Base-by-base conservation (phyloP, 2,329 filamentous ascomycete genomes). In the Aureobasidium sp. region DNA sequence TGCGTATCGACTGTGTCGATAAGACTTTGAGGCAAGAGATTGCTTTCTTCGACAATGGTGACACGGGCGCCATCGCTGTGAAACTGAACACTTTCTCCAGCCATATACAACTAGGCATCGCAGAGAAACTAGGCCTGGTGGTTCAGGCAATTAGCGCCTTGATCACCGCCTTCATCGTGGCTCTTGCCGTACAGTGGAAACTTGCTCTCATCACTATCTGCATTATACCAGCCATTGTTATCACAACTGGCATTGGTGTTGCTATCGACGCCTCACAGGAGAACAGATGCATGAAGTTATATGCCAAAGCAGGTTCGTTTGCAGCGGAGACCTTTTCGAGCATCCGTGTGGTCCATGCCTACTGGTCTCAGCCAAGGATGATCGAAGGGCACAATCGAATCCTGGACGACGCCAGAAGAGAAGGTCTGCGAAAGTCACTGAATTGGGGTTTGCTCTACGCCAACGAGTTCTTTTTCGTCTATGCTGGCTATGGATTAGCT, bases 81-180 rank as follows among this genome's bases (percentile, higher is more conserved):
- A 78, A 85, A 16, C 78, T 90, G 47, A 85, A 85, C 67, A 78
- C 79, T 55, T 85, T 89, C 66, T 85, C 89, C 37, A 81, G 85
- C 62, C 81, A 82, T 1, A 83, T 90, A 58, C 86, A 87, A 67
- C 80, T 81, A 0, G 87, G 87, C 16, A 88, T 86, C 0, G 85
- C 83, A 1, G 87, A 89, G 71, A 90, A 90, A 70, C 85, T 88
- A 16, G 86, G 86, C 51, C 81, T 88, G 36, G 80, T 82, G 65
- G 76, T 89, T 3, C 79, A 81, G 29, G 84, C 80, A 49, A 72
- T 82, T 10, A 83, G 84, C 2, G 89, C 88, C 70, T 88, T 89
- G 68, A 69, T 88, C 57, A 84, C 86, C 0, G 83, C 85, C 2
- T 89, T 86, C 64, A 29, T 54, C 11, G 51, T 54, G 5, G 76